Percentiles rank a stretch among this genome's conserved stretches.
Conservation (phyloP, 495 filamentous ascomycete species). For the Polyplosphaeria fusca region DNA sequence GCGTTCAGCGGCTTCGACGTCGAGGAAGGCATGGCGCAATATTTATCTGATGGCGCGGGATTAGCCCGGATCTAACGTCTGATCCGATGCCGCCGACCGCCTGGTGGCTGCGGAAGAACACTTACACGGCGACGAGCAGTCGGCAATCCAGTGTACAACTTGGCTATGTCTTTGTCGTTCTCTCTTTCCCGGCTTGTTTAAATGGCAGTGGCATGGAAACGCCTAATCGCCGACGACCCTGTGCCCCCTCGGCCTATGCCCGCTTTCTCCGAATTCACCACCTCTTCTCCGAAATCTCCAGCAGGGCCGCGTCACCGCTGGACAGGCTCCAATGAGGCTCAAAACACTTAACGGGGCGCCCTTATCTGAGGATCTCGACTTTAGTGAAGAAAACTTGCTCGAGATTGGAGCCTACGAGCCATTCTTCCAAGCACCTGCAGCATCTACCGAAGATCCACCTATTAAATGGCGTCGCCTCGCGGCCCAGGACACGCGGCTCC, state of each 20-base stretch:
- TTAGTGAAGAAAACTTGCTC: constrained; percentile 3
- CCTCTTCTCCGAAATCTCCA: not conserved
- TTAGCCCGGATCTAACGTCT: too few relatives aligned
- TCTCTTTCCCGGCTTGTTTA: too few relatives aligned
- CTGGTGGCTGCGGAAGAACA: too few relatives aligned
- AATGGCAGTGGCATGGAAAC: too few relatives aligned
- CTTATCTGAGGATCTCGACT: constrained; percentile 13
- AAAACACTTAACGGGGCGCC: constrained; percentile 26
- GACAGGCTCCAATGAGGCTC: constrained; percentile 22
- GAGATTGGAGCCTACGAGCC: not conserved
- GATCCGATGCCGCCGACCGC: too few relatives aligned
- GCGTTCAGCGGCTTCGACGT: constrained; percentile 15
- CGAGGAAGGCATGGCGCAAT: constrained; percentile 16
- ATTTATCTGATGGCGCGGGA: too few relatives aligned
- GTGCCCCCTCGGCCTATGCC: too few relatives aligned
- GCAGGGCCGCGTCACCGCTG: not conserved
- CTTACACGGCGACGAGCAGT: too few relatives aligned
- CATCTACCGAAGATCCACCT: not conserved
- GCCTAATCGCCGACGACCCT: too few relatives aligned
- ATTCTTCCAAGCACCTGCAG: not conserved
- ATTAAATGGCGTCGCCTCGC: constrained; percentile 23
- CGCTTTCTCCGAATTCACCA: not conserved
- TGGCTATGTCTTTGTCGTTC: too few relatives aligned
- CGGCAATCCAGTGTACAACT: too few relatives aligned
- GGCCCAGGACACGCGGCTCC: constrained; percentile 1